Conservation (phyloP, 2,329 filamentous ascomycete genomes). For the Penicillium sp. region DNA sequence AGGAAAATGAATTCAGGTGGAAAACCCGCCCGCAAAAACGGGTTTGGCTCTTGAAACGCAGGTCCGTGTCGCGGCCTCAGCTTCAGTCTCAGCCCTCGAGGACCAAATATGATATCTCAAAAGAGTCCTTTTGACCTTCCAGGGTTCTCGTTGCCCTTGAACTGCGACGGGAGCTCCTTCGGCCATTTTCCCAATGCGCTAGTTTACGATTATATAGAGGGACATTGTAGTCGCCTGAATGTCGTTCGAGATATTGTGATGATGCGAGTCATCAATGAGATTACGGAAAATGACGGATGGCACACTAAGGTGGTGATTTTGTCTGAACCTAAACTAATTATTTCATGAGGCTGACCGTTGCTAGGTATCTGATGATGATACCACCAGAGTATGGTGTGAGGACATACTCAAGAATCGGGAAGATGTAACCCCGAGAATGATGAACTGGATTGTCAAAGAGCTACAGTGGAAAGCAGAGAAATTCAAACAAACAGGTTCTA, state of each 20-base stretch:
- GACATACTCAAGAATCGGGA: not conserved
- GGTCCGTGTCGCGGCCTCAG: too few relatives aligned
- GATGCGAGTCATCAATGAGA: not conserved
- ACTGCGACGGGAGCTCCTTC: too few relatives aligned
- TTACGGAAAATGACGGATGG: not conserved
- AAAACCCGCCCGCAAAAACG: too few relatives aligned
- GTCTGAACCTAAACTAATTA: not conserved
- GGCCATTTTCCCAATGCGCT: not conserved
- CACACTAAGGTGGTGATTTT: not conserved
- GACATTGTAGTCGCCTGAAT: not conserved
- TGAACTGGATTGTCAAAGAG: slow-evolving; percentile 50
- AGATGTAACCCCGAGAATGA: slow-evolving; percentile 39
- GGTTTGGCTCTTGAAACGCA: too few relatives aligned
- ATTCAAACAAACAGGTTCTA: slow-evolving; percentile 44
- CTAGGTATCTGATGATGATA: not conserved
- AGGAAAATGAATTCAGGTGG: too few relatives aligned
- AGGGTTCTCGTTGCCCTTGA: not conserved
- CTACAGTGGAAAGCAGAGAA: slow-evolving; percentile 53
- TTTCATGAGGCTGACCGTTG: not conserved
- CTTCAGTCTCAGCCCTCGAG: too few relatives aligned
- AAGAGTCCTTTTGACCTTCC: not conserved
- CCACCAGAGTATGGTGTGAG: not conserved
- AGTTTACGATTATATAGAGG: not conserved
- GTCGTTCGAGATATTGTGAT: not conserved
- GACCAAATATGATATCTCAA: not conserved